Evolutionary conservation across 345 rosid species (phyloP), one percentile per base, ranked within the genome.

Genomic region (Barbarea vulgaris): DNA sequence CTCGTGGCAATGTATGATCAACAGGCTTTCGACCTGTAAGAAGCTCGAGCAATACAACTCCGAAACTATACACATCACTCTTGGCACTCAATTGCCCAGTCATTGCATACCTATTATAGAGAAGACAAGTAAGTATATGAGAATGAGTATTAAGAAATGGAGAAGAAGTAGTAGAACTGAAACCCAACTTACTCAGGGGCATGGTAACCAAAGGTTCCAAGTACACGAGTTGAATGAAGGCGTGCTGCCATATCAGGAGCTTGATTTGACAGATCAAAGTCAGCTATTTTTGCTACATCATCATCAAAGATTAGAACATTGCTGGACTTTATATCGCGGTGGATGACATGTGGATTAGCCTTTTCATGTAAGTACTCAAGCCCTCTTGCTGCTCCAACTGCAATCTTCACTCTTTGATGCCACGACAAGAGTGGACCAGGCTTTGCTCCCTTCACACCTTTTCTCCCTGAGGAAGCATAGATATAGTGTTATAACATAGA

Each of bases 1-100:
- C 98, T 24, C 94, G 89, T 1, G 98, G 98, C 83, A 89, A 80
- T 11, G 96, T 93, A 62, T 88, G 93, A 84, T 89, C 96, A 33
- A 93, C 96, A 22, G 96, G 98, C 77, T 90, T 93, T 76, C 96
- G 79, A 44, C 95, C 96, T 4, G 97, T 93, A 44, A 93, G 77
- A 77, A 93, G 98, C 84, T 93, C 95, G 76, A 90, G 88, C 72
- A 93, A 80, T 68, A 87, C 93, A 73, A 93, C 98, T 9, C 93
- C 93, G 27, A 89, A 89, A 63, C 89, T 87, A 72, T 89, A 89
- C 1, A 89, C 91, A 22, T 93, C 97, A 77, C 95, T 87, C 86
- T 90, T 93, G 66, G 89, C 88, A 64, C 86, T 90, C 79, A 90
- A 73, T 76, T 90, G 98, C 42, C 94, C 98, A 42, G 98, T 90